Evolutionary conservation across 1,139 yeast genomes (phyloP).

Genomic region (Taphrina pruni): DNA sequence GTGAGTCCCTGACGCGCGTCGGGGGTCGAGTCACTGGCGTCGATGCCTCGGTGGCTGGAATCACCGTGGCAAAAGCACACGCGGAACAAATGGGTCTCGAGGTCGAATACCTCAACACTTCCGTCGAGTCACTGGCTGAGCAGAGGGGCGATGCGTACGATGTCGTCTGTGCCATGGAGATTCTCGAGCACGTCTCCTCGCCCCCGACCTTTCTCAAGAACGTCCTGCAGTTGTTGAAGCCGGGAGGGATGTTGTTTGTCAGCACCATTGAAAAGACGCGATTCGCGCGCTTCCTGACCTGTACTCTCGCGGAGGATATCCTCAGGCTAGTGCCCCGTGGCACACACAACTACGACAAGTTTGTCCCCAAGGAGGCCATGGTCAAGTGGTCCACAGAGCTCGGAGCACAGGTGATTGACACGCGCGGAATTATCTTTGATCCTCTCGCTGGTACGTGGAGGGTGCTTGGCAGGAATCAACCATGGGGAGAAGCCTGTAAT

Average conservation of each 20-base stretch:
- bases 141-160: slow-evolving; percentile 58
- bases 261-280: slow-evolving; percentile 91
- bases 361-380: slow-evolving; percentile 77
- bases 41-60: slow-evolving; percentile 81
- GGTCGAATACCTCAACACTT: slow-evolving; percentile 63
- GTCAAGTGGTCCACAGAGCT: slow-evolving; percentile 63
- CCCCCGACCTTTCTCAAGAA: slow-evolving; percentile 74
- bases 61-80: slow-evolving; percentile 79
- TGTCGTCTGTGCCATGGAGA: slow-evolving; percentile 87
- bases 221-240: slow-evolving; percentile 70
- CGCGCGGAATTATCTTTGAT: slow-evolving; percentile 42
- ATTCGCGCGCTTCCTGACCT: slow-evolving; percentile 92
- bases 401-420: slow-evolving; percentile 49
- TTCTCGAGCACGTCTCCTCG: slow-evolving; percentile 88
- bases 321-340: slow-evolving; percentile 85
- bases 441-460: slow-evolving; percentile 41
- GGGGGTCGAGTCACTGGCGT: slow-evolving; percentile 74
- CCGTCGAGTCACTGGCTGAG: slow-evolving; percentile 60
- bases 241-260: slow-evolving; percentile 83
- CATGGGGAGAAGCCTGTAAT: slow-evolving; percentile 42
- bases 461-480: slow-evolving; percentile 17
- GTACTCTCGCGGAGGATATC: slow-evolving; percentile 83
- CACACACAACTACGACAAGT: slow-evolving; percentile 86
- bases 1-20: slow-evolving; percentile 85
- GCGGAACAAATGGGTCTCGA: slow-evolving; percentile 55